These are phyloP conservation scores for Malus orientalis DNA, from an alignment of 306 rosid species.

Conservation along the genomic window DNA sequence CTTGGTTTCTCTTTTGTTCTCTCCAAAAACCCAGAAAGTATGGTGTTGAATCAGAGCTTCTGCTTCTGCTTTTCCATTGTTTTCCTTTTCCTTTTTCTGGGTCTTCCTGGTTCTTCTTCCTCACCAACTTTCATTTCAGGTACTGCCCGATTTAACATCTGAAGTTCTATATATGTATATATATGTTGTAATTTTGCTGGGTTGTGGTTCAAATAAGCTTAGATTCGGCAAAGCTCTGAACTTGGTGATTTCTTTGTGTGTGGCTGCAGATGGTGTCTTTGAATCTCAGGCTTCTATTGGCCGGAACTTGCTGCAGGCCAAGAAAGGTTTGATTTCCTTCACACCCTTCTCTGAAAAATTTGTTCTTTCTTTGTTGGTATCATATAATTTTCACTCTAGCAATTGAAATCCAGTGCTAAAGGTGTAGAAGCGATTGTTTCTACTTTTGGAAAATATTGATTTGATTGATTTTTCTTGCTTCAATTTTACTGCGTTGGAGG, in stretches of 20 bases:
- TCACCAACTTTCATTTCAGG: conserved; percentile 55
- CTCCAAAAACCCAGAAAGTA: conserved; percentile 6
- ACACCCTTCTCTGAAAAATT: neutral
- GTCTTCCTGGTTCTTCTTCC: conserved; percentile 38
- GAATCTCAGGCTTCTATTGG: conserved; percentile 38
- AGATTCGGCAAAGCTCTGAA: neutral
- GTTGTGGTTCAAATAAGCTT: neutral
- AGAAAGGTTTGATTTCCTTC: conserved; percentile 37
- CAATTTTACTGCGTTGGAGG: neutral
- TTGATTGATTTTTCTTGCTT: neutral
- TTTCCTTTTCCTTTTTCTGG: conserved; percentile 24
- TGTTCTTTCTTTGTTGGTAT: neutral
- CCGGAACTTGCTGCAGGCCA: conserved; percentile 81
- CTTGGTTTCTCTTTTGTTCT: neutral
- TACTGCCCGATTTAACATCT: neutral
- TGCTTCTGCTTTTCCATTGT: conserved; percentile 27
- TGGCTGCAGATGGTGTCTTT: conserved; percentile 42
- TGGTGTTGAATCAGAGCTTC: conserved; percentile 40
- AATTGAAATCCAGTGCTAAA: neutral
- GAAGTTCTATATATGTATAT: neutral
- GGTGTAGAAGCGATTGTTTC: conserved; percentile 9
- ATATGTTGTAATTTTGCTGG: neutral
- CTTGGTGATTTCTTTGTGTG: conserved; percentile 9
- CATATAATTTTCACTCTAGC: neutral
- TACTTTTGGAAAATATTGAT: neutral